A percentile compares a stretch with the other conserved stretches of the same genome.
Evolutionary conservation across 1,284 basidiomycete species (phyloP).

Genomic region (Ceratobasidium theobromae): DNA sequence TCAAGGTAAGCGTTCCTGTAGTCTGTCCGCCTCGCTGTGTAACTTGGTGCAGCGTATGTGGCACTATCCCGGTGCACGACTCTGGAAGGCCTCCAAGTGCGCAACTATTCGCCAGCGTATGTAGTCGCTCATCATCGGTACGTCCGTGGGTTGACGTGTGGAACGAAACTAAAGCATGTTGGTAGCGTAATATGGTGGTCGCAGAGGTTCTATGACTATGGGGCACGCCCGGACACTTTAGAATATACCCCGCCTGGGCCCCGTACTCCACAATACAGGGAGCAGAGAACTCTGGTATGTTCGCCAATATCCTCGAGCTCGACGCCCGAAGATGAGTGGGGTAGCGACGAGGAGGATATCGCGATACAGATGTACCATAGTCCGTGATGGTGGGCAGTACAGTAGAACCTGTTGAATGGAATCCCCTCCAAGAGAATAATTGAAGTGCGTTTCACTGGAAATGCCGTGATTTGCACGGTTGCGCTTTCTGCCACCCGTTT

Average conservation of each 20-base stretch:
- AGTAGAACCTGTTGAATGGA: too few species aligned
- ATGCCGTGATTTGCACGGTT: too few species aligned
- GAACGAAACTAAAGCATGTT: background rate
- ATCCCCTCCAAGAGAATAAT: too few species aligned
- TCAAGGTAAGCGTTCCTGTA: slow-evolving; percentile 30
- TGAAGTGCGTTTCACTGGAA: too few species aligned
- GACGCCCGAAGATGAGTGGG: background rate
- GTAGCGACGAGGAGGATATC: background rate
- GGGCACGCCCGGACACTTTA: too few species aligned
- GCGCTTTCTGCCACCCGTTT: too few species aligned
- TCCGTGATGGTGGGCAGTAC: too few species aligned
- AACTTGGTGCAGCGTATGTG: slow-evolving; percentile 40
- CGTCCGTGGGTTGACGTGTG: background rate
- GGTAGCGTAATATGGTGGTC: slow-evolving; percentile 8
- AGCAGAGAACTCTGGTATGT: too few species aligned
- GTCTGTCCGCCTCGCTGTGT: background rate
- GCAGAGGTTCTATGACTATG: background rate
- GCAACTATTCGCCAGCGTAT: slow-evolving; percentile 38
- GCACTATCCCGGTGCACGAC: slow-evolving; percentile 42
- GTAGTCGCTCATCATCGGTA: slow-evolving; percentile 9
- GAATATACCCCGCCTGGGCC: too few species aligned
- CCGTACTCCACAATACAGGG: too few species aligned
- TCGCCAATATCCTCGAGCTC: too few species aligned
- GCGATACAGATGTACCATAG: slow-evolving; percentile 11
- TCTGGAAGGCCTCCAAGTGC: slow-evolving; percentile 40